Evolutionary conservation across 768 basidiomycete genomes (phyloP).

Genomic region (Mycena kentingensis): DNA sequence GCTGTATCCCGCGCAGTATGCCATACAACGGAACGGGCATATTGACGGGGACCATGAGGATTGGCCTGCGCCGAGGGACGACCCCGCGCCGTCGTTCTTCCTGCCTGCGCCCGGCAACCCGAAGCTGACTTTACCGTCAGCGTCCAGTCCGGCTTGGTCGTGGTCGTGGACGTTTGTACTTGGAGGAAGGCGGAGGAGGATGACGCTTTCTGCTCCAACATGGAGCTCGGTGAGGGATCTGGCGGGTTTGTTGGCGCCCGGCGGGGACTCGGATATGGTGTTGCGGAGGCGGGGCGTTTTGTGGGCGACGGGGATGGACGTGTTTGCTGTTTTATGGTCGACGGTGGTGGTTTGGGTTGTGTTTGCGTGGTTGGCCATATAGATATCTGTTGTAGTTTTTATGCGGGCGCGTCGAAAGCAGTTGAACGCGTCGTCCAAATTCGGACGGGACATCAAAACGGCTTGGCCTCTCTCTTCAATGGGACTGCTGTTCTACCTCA

Average conservation of each 20-base stretch:
- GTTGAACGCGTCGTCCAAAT: too few relatives aligned
- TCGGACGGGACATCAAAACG: neutral
- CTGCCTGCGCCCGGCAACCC: slow-evolving; percentile 39
- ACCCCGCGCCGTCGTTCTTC: slow-evolving; percentile 33
- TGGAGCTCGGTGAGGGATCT: slow-evolving; percentile 27
- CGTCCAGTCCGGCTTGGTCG: slow-evolving; percentile 27
- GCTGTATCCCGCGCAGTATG: slow-evolving; percentile 55
- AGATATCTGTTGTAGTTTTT: neutral
- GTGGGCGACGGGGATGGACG: slow-evolving; percentile 41
- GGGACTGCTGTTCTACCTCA: slow-evolving; percentile 59
- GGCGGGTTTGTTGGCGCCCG: slow-evolving; percentile 15
- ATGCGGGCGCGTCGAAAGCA: too few relatives aligned
- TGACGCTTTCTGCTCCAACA: slow-evolving; percentile 48
- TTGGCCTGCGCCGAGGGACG: slow-evolving; percentile 37
- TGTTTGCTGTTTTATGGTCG: slow-evolving; percentile 40
- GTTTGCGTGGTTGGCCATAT: slow-evolving; percentile 41
- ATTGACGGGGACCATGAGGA: slow-evolving; percentile 36
- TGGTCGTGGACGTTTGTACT: slow-evolving; percentile 61
- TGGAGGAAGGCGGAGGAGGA: slow-evolving; percentile 54
- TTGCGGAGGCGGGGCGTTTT: slow-evolving; percentile 33
- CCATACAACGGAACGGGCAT: slow-evolving; percentile 38
- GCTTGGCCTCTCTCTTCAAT: slow-evolving; percentile 29
- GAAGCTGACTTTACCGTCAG: slow-evolving; percentile 11
- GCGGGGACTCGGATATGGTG: slow-evolving; percentile 18
- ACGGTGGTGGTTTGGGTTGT: slow-evolving; percentile 37